Percentiles rank a stretch among this genome's conserved stretches.
Conservation (phyloP, 805 yeast genomes). For the Suhomyces xylopsoci region DNA sequence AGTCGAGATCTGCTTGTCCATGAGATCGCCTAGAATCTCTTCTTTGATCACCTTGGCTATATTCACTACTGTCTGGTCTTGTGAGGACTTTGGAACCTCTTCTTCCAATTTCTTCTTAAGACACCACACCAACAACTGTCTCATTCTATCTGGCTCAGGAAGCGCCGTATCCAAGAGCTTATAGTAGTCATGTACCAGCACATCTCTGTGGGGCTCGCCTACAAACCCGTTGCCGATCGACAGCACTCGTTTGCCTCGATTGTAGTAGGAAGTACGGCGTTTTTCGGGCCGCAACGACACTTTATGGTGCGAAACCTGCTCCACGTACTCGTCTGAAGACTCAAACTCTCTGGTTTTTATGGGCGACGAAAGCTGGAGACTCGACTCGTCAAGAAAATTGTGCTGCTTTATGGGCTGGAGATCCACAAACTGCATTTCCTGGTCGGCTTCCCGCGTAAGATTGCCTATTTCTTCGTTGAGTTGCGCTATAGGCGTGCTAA, state of each 20-base stretch:
- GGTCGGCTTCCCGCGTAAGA: slow-evolving; percentile 12
- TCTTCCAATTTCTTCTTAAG: slow-evolving; percentile 46
- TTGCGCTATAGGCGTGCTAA: slow-evolving; percentile 24
- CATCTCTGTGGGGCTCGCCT: slow-evolving; percentile 64
- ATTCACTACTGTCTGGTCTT: slow-evolving; percentile 42
- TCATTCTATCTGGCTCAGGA: slow-evolving; percentile 73
- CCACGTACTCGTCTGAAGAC: slow-evolving; percentile 23
- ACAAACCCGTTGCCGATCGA: slow-evolving; percentile 71
- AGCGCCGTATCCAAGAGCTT: slow-evolving; percentile 58
- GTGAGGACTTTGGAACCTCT: slow-evolving; percentile 16
- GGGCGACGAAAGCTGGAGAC: slow-evolving; percentile 9
- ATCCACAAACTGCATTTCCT: slow-evolving; percentile 4
- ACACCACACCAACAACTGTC: slow-evolving; percentile 69
- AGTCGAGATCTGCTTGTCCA: slow-evolving; percentile 56
- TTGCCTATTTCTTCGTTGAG: slow-evolving; percentile 18
- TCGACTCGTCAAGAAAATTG: slow-evolving; percentile 15
- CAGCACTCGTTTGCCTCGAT: slow-evolving; percentile 69
- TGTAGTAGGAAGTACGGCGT: slow-evolving; percentile 50
- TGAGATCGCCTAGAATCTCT: slow-evolving; percentile 56
- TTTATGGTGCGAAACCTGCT: slow-evolving; percentile 29
- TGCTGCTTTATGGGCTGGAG: slow-evolving; percentile 6
- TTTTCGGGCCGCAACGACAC: slow-evolving; percentile 20
- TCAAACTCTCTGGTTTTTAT: slow-evolving; percentile 3
- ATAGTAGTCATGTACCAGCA: slow-evolving; percentile 52
- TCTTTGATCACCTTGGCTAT: slow-evolving; percentile 65